Base-by-base conservation (phyloP, 345 rosid species). In the Eucalyptus sp. region DNA sequence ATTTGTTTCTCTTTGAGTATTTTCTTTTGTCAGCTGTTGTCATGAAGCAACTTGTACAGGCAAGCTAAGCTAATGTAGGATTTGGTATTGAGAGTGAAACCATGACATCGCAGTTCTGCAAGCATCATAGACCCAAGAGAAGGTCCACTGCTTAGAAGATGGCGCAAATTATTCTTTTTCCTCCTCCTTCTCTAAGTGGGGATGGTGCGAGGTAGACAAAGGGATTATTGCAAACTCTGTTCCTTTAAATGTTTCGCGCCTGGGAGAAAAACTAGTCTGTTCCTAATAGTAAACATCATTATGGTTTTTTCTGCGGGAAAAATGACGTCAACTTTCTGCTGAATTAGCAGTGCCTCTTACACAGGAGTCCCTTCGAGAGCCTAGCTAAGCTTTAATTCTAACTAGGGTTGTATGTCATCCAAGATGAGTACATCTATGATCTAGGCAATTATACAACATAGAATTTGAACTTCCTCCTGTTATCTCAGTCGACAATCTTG, bases 21-120 rank as follows among this genome's bases (percentile, higher is more conserved):
- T 27, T 89, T 48, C 50, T 89, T 92, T 89, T 50, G 89, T 88
- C 87, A 86, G 91, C 60, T 91, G 90, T 90, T 86, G 58, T 86
- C 86, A 44, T 85, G 90, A 90, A 92, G 88, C 91, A 86, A 90
- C 86, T 87, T 94, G 95, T 91, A 94, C 92, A 93, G 92, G 86
- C 87, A 90, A 90, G 87, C 58, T 86, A 89, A 76, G 83, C 46
- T 37, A 18, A 37, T 76, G 83, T 76, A 37, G 83, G 46, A 76
- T 76, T 76, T 76, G 83, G 83, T 71, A 71, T 71, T 18, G 83
- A 71, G 48, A 71, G 83, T 37, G 43, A 37, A 33, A 37, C 76
- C 83, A 3, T 20, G 25, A 71, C 83, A 20, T 18, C 27, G 12
- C 83, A 37, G 83, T 37, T 71, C 83, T 18, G 46, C 46, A 71